A percentile compares a stretch with the other conserved stretches of the same genome.
phyloP scores from a whole-genome alignment of 1,284 basidiomycete species.

The Cutaneotrichosporon cutaneum region DNA sequence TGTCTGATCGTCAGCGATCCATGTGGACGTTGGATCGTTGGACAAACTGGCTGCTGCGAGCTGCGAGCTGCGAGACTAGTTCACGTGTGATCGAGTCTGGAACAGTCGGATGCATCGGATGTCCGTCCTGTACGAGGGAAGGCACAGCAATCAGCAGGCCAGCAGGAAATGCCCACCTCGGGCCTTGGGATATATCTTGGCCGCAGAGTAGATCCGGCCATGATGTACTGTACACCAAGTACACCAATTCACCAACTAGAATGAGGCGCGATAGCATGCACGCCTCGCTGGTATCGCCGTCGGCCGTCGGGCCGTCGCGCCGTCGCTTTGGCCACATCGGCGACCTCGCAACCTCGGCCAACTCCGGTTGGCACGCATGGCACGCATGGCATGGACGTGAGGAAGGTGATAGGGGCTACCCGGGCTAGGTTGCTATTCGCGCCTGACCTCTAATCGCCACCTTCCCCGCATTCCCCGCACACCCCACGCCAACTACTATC shows the following conservation, averaged over 20 bases:
- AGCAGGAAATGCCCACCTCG: too few species aligned
- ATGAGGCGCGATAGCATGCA: too few species aligned
- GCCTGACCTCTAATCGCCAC: background rate
- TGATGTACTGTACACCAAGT: too few species aligned
- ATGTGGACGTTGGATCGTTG: background rate
- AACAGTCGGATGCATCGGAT: background rate
- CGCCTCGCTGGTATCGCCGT: too few species aligned
- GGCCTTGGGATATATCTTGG: too few species aligned
- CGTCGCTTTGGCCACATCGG: too few species aligned
- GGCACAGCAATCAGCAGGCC: background rate
- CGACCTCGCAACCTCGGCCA: background rate
- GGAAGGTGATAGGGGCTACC: background rate
- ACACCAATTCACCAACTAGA: too few species aligned
- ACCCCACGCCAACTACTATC: background rate
- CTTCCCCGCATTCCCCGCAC: conserved; percentile 2
- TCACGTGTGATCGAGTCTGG: background rate
- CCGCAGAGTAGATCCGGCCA: too few species aligned
- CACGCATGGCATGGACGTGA: too few species aligned
- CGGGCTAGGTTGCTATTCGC: background rate
- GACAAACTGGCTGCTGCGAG: background rate
- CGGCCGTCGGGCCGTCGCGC: too few species aligned
- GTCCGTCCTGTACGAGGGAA: too few species aligned
- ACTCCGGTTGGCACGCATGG: background rate
- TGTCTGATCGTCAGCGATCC: background rate
- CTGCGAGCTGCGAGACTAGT: background rate